These are phyloP conservation scores for Hemileccinum impolitum DNA, from an alignment of 768 basidiomycete genomes.

Conservation along the genomic window DNA sequence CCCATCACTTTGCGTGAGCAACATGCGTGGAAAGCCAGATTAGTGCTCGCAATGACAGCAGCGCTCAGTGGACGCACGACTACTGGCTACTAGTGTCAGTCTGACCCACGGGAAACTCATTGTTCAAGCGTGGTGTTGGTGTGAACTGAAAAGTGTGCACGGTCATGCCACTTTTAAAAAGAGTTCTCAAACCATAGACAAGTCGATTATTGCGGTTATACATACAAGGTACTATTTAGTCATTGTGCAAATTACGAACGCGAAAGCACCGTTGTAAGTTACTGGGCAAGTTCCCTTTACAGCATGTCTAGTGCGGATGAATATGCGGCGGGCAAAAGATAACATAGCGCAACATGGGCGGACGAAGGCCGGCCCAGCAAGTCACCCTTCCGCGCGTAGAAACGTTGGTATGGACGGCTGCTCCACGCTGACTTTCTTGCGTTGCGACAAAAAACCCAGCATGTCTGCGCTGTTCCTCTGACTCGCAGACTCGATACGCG, in stretches of 20 bases:
- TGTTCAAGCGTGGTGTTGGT: constrained; percentile 1
- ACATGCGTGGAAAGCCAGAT: neutral
- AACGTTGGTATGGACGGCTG: constrained; percentile 20
- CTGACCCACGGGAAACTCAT: constrained; percentile 61
- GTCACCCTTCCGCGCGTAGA: constrained; percentile 24
- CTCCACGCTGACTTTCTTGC: constrained; percentile 25
- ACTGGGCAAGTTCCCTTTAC: constrained; percentile 4
- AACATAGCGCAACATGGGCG: constrained; percentile 9
- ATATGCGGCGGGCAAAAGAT: constrained; percentile 5
- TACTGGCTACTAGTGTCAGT: constrained; percentile 43
- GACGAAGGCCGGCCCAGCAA: neutral
- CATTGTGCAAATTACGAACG: constrained; percentile 10
- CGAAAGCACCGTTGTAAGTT: constrained; percentile 8
- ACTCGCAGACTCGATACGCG: constrained; percentile 63
- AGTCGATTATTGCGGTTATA: constrained; percentile 14
- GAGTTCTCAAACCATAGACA: too few species aligned
- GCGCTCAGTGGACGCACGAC: constrained; percentile 39
- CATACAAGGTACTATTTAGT: constrained; percentile 6
- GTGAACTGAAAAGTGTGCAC: neutral
- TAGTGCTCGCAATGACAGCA: constrained; percentile 1
- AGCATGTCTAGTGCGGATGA: constrained; percentile 8
- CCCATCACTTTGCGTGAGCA: constrained; percentile 44
- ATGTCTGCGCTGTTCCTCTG: constrained; percentile 41
- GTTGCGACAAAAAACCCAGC: constrained; percentile 29
- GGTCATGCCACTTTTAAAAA: too few species aligned